phyloP scores from a whole-genome alignment of 2,329 filamentous ascomycete genomes.

The Fusarium temperatum region DNA sequence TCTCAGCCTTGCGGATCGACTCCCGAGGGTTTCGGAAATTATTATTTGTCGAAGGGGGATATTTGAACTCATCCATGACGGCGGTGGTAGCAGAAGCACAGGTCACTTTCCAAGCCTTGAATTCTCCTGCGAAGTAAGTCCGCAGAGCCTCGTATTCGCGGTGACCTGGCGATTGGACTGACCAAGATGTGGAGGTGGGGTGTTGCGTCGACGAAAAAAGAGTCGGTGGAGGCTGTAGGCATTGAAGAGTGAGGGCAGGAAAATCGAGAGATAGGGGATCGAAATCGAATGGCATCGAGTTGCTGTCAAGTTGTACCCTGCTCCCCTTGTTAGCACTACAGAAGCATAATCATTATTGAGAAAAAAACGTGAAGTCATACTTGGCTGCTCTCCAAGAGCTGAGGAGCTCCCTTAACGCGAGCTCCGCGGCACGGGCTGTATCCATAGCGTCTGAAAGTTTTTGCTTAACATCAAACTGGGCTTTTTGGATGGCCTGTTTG shows the following conservation, averaged over 20 bases:
- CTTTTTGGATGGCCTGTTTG: conserved; percentile 64
- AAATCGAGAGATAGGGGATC: conserved; percentile 88
- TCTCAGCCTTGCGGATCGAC: conserved; percentile 58
- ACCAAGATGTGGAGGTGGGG: conserved; percentile 81
- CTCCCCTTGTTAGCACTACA: conserved; percentile 18
- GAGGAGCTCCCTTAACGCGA: conserved; percentile 84
- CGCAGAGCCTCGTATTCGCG: conserved; percentile 79
- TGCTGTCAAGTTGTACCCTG: conserved; percentile 65
- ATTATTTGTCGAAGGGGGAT: conserved; percentile 54
- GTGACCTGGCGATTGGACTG: conserved; percentile 76
- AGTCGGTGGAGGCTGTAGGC: conserved; percentile 82
- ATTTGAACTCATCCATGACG: conserved; percentile 60
- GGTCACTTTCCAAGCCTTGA: conserved; percentile 69
- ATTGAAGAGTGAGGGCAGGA: conserved; percentile 82
- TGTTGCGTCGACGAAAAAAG: conserved; percentile 85
- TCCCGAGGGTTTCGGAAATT: conserved; percentile 56
- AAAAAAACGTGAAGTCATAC: conserved; percentile 58
- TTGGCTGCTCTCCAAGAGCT: conserved; percentile 84
- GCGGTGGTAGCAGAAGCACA: conserved; percentile 61
- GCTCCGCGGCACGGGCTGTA: conserved; percentile 82
- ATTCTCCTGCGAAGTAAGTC: conserved; percentile 72
- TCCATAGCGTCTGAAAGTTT: conserved; percentile 76
- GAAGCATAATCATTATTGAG: neutral
- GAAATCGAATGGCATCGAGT: conserved; percentile 75
- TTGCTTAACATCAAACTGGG: conserved; percentile 70